phyloP scores from a whole-genome alignment of 352 stramenopile genomes.

The Globisporangium carolinianum region DNA sequence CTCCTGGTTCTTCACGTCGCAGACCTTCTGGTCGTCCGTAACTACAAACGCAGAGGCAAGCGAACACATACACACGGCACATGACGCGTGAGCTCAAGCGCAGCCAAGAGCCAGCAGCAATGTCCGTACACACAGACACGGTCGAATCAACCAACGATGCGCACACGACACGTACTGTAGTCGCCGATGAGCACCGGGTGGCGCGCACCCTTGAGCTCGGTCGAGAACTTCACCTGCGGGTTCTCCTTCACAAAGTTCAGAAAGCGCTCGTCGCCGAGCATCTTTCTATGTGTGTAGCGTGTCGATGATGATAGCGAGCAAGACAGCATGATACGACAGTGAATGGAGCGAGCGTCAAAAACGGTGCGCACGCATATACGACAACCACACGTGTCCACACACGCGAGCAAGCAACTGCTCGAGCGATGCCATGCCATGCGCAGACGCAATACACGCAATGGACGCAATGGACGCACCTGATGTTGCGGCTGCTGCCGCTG shows the following conservation, averaged over 20 bases:
- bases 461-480: constrained; percentile 25
- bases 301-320: no score
- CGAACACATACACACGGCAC: not conserved
- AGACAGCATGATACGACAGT: not conserved
- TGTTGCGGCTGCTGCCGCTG: constrained; percentile 68
- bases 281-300: constrained; percentile 22
- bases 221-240: constrained; percentile 80
- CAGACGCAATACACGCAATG: not conserved
- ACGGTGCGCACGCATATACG: not conserved
- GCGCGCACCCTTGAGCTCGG: constrained; percentile 74
- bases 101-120: not conserved
- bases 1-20: constrained; percentile 87
- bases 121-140: no score
- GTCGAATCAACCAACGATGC: not conserved
- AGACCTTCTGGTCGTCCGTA: constrained; percentile 75
- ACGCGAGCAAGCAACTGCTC: not conserved
- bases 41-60: constrained; percentile 27
- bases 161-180: constrained; percentile 46
- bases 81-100: not conserved
- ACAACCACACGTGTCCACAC: not conserved
- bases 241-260: constrained; percentile 83
- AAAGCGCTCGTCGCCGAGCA: constrained; percentile 74
- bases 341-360: not conserved
- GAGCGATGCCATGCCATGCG: no score
- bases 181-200: constrained; percentile 81